Evolutionary conservation across 2,329 filamentous ascomycete species (phyloP), one percentile per base, ranked within the genome.

Genomic region (Verticillium tricorpus): DNA sequence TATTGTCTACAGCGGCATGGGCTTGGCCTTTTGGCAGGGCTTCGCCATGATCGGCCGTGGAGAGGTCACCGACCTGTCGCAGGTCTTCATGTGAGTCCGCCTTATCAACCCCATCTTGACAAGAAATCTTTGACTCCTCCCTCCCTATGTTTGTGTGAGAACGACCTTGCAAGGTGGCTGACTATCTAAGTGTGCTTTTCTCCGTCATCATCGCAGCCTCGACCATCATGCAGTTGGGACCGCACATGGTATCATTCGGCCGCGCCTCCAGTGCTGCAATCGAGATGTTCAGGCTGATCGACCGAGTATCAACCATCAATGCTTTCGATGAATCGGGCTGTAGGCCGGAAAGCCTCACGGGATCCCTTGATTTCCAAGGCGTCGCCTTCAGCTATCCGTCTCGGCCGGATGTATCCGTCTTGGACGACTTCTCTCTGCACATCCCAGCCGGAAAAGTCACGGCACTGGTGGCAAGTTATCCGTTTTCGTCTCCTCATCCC

Each of bases 381-480:
- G 78, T 90, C 67, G 85, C 83, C 65, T 88, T 89, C 69, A 85
- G 89, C 66, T 91, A 91, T 65, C 88, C 88, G 11, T 89, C 87
- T 5, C 80, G 88, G 1, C 85, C 86, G 0, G 85, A 89, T 66
- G 85, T 88, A 2, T 79, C 81, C 2, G 84, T 90, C 4, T 84
- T 90, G 76, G 76, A 86, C 25, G 80, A 85, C 60, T 84, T 90
- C 66, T 85, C 76, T 61, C 76, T 91, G 2, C 66, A 74, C 2
- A 80, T 90, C 17, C 85, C 86, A 6, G 82, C 86, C 6, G 87
- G 87, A 8, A 89, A 89, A 72, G 87, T 85, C 17, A 89, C 88
- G 15, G 88, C 88, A 3, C 74, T 90, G n/a, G 88, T 90, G 11
- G 63, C 61, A 60, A 17, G 34, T 31, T 32, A 7, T 31, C 31